A percentile compares a stretch with the other conserved stretches of the same genome.
These are phyloP conservation scores for Fraxinus latifolia DNA, from an alignment of 305 asterid species.

Conservation along the genomic window DNA sequence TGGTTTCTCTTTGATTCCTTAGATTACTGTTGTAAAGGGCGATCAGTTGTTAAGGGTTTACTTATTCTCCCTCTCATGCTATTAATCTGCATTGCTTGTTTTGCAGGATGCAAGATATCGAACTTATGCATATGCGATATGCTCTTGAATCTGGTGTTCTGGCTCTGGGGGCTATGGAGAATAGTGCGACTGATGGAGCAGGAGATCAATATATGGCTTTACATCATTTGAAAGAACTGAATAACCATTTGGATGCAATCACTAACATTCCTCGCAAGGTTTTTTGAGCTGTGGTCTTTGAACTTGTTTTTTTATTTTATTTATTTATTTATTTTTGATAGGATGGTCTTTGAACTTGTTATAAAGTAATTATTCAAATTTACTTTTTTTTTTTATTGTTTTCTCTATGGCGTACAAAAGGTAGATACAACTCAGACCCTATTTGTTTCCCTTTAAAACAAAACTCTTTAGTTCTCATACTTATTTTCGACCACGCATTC, in stretches of 20 bases:
- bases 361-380: conserved; percentile 18
- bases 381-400: neutral
- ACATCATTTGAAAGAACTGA: conserved; percentile 67
- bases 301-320: conserved; percentile 4
- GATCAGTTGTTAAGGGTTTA: neutral
- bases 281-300: conserved; percentile 25
- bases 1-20: conserved; percentile 6
- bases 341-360: conserved; percentile 23
- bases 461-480: neutral
- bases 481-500: neutral
- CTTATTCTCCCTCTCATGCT: neutral
- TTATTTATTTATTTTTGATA: neutral
- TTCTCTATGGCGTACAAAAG: conserved; percentile 1
- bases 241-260: conserved; percentile 82
- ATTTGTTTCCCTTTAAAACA: too few relatives aligned
- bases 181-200: conserved; percentile 50
- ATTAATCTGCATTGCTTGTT: conserved; percentile 24
- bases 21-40: conserved; percentile 9
- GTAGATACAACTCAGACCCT: neutral
- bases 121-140: conserved; percentile 96
- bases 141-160: conserved; percentile 90
- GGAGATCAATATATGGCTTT: conserved; percentile 46
- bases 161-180: conserved; percentile 83
- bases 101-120: conserved; percentile 94
- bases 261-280: conserved; percentile 88